Evolutionary conservation across 176 grass and related monocot species (phyloP).

Genomic region (Ensete glaucum): DNA sequence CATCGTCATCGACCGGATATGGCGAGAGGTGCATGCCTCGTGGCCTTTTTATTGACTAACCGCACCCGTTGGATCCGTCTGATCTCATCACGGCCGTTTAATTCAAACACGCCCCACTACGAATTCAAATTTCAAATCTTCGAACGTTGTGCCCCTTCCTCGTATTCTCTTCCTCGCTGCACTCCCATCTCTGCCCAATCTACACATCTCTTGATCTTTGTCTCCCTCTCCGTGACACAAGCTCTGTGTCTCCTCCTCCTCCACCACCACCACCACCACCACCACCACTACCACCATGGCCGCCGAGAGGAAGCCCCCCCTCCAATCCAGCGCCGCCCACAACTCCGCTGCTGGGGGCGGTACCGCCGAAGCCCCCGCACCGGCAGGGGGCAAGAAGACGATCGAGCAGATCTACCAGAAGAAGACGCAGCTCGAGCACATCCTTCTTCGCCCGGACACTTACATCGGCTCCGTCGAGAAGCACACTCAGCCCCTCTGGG

Average conservation of each 20-base stretch:
- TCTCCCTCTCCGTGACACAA: slow-evolving; percentile 10
- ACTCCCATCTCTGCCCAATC: background rate
- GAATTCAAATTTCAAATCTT: slow-evolving; percentile 50
- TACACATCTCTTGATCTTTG: slow-evolving; percentile 12
- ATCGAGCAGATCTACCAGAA: slow-evolving; percentile 94
- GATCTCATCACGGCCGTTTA: background rate
- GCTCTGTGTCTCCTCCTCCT: slow-evolving; percentile 39
- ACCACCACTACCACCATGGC: slow-evolving; percentile 36
- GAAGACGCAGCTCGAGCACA: slow-evolving; percentile 83
- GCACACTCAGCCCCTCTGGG: slow-evolving; percentile 63
- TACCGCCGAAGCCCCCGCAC: background rate
- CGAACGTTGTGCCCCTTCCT: slow-evolving; percentile 9
- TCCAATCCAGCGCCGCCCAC: slow-evolving; percentile 62
- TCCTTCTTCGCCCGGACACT: slow-evolving; percentile 83
- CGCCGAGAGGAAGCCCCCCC: slow-evolving; percentile 33
- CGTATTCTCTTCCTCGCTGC: background rate
- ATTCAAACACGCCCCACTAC: background rate
- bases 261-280: slow-evolving; percentile 27
- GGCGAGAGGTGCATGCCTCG: no score
- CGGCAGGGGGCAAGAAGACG: slow-evolving; percentile 30
- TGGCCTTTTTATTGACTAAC: background rate
- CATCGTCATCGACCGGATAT: no score
- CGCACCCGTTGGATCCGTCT: background rate
- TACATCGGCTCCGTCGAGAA: slow-evolving; percentile 80
- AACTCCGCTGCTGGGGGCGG: slow-evolving; percentile 35